phyloP scores from a whole-genome alignment of 1,284 basidiomycete species.

The Coniferiporia weirii region DNA sequence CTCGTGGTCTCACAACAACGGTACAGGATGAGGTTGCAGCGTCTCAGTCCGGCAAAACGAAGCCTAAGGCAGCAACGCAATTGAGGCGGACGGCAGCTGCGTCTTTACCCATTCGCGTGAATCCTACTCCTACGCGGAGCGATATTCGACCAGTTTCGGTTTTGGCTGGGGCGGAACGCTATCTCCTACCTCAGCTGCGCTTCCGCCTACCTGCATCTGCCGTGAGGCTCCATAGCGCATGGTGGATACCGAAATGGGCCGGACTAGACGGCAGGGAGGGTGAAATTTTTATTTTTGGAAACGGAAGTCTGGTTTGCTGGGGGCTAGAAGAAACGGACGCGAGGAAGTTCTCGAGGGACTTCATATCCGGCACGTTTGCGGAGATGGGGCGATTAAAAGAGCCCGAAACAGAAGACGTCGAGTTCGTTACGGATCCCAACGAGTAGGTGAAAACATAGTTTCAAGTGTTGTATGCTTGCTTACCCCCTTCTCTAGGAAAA shows the following conservation, averaged over 20 bases:
- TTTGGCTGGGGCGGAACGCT: slow-evolving; percentile 72
- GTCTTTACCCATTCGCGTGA: slow-evolving; percentile 71
- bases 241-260: slow-evolving; percentile 71
- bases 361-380: slow-evolving; percentile 51
- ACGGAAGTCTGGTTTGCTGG: slow-evolving; percentile 86
- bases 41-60: slow-evolving; percentile 39
- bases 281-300: slow-evolving; percentile 84
- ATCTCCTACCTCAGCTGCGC: slow-evolving; percentile 54
- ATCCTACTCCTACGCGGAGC: slow-evolving; percentile 73
- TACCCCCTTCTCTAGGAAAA: slow-evolving; percentile 45
- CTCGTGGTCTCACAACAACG: not conserved
- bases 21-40: not conserved
- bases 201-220: slow-evolving; percentile 46
- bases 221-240: slow-evolving; percentile 62
- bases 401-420: slow-evolving; percentile 82
- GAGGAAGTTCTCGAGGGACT: slow-evolving; percentile 55
- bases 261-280: slow-evolving; percentile 57
- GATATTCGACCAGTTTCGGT: slow-evolving; percentile 71
- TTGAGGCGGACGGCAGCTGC: slow-evolving; percentile 66
- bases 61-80: slow-evolving; percentile 71
- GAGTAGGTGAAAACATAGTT: slow-evolving; percentile 52
- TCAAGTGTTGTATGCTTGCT: slow-evolving; percentile 10
- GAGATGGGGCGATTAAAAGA: slow-evolving; percentile 64
- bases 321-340: slow-evolving; percentile 80
- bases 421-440: slow-evolving; percentile 83